Evolutionary conservation across 2,329 filamentous ascomycete genomes (phyloP), one percentile per base, ranked within the genome.

Genomic region (Arthrobotrys megalospora): DNA sequence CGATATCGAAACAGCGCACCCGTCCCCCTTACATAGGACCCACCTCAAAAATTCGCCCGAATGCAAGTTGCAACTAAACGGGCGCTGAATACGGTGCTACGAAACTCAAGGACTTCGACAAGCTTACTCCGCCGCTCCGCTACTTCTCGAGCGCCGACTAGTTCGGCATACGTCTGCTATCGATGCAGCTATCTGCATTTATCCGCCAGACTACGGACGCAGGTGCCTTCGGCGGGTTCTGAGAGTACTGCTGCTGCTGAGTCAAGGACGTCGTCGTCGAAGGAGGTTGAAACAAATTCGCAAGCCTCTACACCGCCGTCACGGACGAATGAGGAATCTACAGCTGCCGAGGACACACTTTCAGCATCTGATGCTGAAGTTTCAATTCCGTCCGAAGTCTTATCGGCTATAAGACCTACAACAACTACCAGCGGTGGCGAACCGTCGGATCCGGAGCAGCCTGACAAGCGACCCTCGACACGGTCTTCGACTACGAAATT

Each of bases 11-110:
- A 63, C 68, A 80, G 55, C 63, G 48, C 60, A 66, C 36, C 79
- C 79, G 50, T 76, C 72, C 52, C 28, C 52, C 14, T n/a, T 68
- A 70, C 84, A 67, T 84, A 34, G 16, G 28, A 14, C 10, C 19
- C 32, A 58, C 32, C 2, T 19, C 3, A 60, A 60, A 14, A 41
- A 43, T 16, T 48, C 52, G 41, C 19, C 76, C 80, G 76, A 81
- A 86, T 86, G 85, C 85, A 85, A 82, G 81, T 81, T 78, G 83
- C 83, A 81, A 83, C 84, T 80, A 84, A 84, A 82, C 82, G 83
- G 80, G 83, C 84, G 81, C 82, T 85, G 83, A 83, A 84, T 83
- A 82, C 82, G 79, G 83, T 84, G 81, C 84, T 83, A 82, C 83
- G 83, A 81, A 82, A 83, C 80, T 83, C 83, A 79, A 82, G 82